Base-by-base conservation (phyloP, 176 grass and related monocot genomes). In the Bromus sterilis region DNA sequence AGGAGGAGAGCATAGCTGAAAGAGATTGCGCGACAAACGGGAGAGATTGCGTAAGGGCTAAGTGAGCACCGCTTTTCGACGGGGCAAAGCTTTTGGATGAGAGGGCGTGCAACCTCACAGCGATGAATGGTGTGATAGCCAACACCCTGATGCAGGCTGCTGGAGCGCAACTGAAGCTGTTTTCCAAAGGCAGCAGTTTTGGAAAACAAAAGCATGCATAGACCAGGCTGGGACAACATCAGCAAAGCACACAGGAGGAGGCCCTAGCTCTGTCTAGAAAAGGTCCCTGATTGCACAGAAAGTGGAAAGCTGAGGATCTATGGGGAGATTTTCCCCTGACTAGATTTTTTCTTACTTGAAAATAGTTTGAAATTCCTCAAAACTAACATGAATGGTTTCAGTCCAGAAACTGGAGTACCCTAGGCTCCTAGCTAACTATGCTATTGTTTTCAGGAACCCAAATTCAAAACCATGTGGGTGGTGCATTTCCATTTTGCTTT, bases 21-120 rank as follows among this genome's bases (percentile, higher is more conserved):
- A 91, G 82, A 72, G 85, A 94, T 83, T 15, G 87, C 31, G 15
- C 20, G 64, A 63, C 83, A 86, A 78, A 86, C 80, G 26, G 35
- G 66, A 86, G 56, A 72, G 39, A 91, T 86, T 81, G 91, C 88
- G 88, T 94, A 86, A 84, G 75, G 81, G 29, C 21, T 91, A 94
- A 91, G 86, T 84, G 83, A 89, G 66, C 66, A 80, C 81, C 76
- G 75, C 82, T 91, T 91, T 88, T n/a, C n/a, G n/a, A n/a, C 61
- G 11, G 79, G 23, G 82, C 61, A 36, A 76, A 72, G 80, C 79
- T 79, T 81, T 76, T 88, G 66, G 67, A 66, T 44, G 11, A 26
- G 73, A 78, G 83, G 77, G 65, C 49, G 21, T 53, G 49, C 71
- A 74, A 82, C 88, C 26, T 65, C 73, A 57, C 59, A 32, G 12